These are phyloP conservation scores for Aspergillus udagawae DNA, from an alignment of 2,329 filamentous ascomycete genomes.

Conservation along the genomic window DNA sequence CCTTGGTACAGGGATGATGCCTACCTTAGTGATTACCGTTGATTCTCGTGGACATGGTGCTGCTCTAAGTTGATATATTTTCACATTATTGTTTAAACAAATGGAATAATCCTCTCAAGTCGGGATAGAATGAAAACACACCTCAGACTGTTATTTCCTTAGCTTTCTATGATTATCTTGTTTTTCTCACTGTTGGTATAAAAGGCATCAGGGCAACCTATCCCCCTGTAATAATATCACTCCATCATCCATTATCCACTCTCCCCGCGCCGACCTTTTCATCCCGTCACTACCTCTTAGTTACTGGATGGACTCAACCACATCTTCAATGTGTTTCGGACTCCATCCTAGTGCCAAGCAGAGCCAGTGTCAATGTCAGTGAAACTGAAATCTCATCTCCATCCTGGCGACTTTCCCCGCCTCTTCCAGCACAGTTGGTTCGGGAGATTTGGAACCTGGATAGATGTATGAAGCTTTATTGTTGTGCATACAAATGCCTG, in stretches of 20 bases:
- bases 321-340: not conserved
- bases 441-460: too few relatives aligned
- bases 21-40: not conserved
- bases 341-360: not conserved
- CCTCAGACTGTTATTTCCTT: not conserved
- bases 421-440: not conserved
- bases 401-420: not conserved
- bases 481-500: not conserved
- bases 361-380: not conserved
- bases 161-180: not conserved
- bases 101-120: not conserved
- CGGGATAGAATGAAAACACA: not conserved
- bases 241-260: not conserved
- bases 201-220: not conserved
- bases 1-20: conserved; percentile 13
- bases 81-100: not conserved
- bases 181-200: not conserved
- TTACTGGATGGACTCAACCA: not conserved
- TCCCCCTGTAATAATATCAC: not conserved
- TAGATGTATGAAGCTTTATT: not conserved
- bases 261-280: not conserved
- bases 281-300: not conserved
- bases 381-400: not conserved
- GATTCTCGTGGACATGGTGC: not conserved
- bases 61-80: not conserved